Percentiles rank a stretch among this genome's conserved stretches.
These are phyloP conservation scores for Ophiobolus disseminans DNA, from an alignment of 2,329 filamentous ascomycete species.

Conservation along the genomic window DNA sequence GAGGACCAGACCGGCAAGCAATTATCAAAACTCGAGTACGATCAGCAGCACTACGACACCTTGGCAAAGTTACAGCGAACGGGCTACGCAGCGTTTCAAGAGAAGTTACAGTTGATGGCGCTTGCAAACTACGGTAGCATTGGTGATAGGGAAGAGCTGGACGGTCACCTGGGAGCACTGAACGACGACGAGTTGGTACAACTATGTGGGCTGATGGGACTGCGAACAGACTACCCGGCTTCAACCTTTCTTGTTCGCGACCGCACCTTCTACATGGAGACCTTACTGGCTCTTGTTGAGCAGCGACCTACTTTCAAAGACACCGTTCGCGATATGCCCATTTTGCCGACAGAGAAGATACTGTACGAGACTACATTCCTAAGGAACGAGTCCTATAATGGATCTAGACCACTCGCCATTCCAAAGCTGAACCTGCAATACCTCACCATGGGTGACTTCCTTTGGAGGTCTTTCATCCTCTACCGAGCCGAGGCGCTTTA, in stretches of 20 bases:
- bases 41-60: constrained; percentile 77
- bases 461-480: constrained; percentile 92
- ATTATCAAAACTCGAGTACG: constrained; percentile 73
- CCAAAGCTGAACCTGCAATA: constrained; percentile 97
- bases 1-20: constrained; percentile 89
- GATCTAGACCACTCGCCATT: constrained; percentile 83
- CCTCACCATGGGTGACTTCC: constrained; percentile 89
- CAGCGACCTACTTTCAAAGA: constrained; percentile 84
- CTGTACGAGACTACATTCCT: constrained; percentile 82
- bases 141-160: constrained; percentile 78
- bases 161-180: constrained; percentile 74
- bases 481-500: constrained; percentile 94
- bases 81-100: constrained; percentile 78
- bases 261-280: constrained; percentile 72
- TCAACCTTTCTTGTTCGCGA: constrained; percentile 69
- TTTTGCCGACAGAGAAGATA: constrained; percentile 82
- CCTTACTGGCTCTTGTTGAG: constrained; percentile 77
- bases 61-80: constrained; percentile 82
- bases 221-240: constrained; percentile 82
- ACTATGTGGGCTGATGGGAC: constrained; percentile 74
- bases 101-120: constrained; percentile 88
- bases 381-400: constrained; percentile 86
- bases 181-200: constrained; percentile 75
- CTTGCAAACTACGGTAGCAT: constrained; percentile 92
- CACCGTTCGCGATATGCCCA: constrained; percentile 69